These are phyloP conservation scores for Phylloporus sp. DNA, from an alignment of 768 basidiomycete species.

Conservation along the genomic window DNA sequence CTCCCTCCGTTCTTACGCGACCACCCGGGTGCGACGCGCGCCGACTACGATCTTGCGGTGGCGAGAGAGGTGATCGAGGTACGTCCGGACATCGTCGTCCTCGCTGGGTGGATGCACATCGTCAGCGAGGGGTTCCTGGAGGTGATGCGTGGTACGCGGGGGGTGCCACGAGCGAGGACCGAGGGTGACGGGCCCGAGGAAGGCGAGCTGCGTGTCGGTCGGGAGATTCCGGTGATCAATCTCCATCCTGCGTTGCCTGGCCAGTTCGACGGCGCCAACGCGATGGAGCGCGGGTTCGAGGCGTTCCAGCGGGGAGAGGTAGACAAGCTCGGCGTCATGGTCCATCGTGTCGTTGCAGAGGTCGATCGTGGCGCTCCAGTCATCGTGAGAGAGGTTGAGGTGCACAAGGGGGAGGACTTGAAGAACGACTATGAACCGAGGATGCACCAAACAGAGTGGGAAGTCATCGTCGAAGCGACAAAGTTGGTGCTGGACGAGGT, in stretches of 20 bases:
- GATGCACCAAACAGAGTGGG: conserved; percentile 82
- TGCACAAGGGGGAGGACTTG: conserved; percentile 67
- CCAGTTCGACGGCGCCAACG: conserved; percentile 93
- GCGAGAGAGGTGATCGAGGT: conserved; percentile 59
- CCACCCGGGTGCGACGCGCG: conserved; percentile 65
- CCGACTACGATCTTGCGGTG: conserved; percentile 82
- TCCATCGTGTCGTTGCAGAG: conserved; percentile 88
- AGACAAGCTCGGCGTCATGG: conserved; percentile 78
- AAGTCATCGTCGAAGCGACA: conserved; percentile 85
- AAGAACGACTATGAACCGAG: conserved; percentile 61
- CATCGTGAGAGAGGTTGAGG: conserved; percentile 71
- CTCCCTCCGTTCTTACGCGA: conserved; percentile 80
- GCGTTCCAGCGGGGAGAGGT: conserved; percentile 85
- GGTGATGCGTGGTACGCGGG: conserved; percentile 42
- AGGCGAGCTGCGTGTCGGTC: conserved; percentile 17
- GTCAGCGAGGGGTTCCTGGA: conserved; percentile 78
- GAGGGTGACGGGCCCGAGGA: conserved; percentile 24
- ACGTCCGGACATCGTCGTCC: conserved; percentile 78
- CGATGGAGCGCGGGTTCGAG: conserved; percentile 83
- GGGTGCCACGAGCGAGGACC: conserved; percentile 10
- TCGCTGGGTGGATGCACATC: conserved; percentile 99
- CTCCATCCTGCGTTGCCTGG: conserved; percentile 95
- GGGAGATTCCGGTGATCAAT: conserved; percentile 80
- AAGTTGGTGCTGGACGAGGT: conserved; percentile 59
- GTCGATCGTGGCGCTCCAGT: conserved; percentile 91